Percentiles rank a stretch among this genome's conserved stretches.
These are phyloP conservation scores for Arthroderma sp. DNA, from an alignment of 2,329 filamentous ascomycete species.

Conservation along the genomic window DNA sequence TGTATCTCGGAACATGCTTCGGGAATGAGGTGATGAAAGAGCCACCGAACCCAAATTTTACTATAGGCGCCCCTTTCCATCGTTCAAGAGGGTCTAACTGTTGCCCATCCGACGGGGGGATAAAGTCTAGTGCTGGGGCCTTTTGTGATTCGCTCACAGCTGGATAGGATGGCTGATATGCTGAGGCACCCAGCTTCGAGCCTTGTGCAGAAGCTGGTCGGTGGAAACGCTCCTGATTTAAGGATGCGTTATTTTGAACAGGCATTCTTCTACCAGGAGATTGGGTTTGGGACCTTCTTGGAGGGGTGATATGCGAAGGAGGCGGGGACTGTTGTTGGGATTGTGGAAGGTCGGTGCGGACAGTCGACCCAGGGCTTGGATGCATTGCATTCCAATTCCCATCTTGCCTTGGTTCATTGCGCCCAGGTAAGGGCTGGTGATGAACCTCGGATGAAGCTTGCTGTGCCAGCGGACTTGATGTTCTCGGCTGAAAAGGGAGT, in stretches of 20 bases:
- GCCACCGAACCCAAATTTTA: slow-evolving; percentile 80
- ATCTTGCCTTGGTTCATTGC: too few species aligned
- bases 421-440: too few species aligned
- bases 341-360: neutral
- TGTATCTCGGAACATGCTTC: slow-evolving; percentile 74
- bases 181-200: slow-evolving; percentile 22
- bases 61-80: slow-evolving; percentile 80
- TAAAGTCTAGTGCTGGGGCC: slow-evolving; percentile 41
- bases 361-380: neutral
- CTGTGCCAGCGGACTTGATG: slow-evolving; percentile 50
- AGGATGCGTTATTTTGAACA: slow-evolving; percentile 30
- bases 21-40: slow-evolving; percentile 74
- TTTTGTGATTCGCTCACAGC: slow-evolving; percentile 24
- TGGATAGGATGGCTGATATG: slow-evolving; percentile 12
- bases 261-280: slow-evolving; percentile 45
- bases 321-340: neutral
- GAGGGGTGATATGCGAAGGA: slow-evolving; percentile 23
- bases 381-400: too few species aligned
- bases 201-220: slow-evolving; percentile 44
- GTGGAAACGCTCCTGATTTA: slow-evolving; percentile 33
- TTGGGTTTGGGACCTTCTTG: slow-evolving; percentile 42
- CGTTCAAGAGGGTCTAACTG: slow-evolving; percentile 64
- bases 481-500: slow-evolving; percentile 48
- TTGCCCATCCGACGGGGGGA: slow-evolving; percentile 42
- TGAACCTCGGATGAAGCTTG: slow-evolving; percentile 17